Evolutionary conservation across 2,329 filamentous ascomycete genomes (phyloP), one percentile per base, ranked within the genome.

Genomic region (Madurella mycetomatis): DNA sequence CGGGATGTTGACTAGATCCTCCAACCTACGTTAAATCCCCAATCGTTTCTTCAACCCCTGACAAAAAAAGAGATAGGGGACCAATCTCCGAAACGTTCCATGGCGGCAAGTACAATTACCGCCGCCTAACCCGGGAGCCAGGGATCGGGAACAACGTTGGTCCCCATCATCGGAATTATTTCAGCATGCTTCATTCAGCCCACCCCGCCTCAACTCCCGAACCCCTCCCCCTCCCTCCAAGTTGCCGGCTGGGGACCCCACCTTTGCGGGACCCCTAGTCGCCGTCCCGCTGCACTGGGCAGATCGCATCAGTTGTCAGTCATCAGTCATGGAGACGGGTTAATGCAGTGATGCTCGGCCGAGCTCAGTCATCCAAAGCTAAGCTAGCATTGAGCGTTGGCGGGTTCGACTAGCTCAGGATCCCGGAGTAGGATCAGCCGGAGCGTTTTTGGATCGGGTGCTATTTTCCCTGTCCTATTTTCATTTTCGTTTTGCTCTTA

Each of bases 201-300:
- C 43, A 49, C 54, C 50, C 50, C 47, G 45, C 41, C 16, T 32
- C 50, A 60, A 60, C 55, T 60, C 58, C 58, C 58, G 57, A 55
- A 51, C 56, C 53, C 53, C 54, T 49, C 55, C 49, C 45, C 47
- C 47, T 30, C 41, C 39, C 41, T 9, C 32, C 39, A 39, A 19
- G 12, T 17, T 30, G 15, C 18, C 30, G 16, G 8, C 41, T 40
- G 19, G 25, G 9, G 5, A 48, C 47, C 44, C 47, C 48, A 52
- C 47, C 17, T 11, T 12, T 32, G 34, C 39, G n/a, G 16, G n/a
- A 39, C 43, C 25, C 25, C 25, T 25, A 12, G n/a, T 15, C 41
- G 31, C 12, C 32, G 4, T 12, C 34, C 34, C 34, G 9, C 11
- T 9, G 13, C 34, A 37, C 25, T 7, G 25, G 25, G 25, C 25